Percentiles rank a stretch among this genome's conserved stretches.
phyloP scores from a whole-genome alignment of 2,329 filamentous ascomycete species.

The Cryoendolithus antarcticus region DNA sequence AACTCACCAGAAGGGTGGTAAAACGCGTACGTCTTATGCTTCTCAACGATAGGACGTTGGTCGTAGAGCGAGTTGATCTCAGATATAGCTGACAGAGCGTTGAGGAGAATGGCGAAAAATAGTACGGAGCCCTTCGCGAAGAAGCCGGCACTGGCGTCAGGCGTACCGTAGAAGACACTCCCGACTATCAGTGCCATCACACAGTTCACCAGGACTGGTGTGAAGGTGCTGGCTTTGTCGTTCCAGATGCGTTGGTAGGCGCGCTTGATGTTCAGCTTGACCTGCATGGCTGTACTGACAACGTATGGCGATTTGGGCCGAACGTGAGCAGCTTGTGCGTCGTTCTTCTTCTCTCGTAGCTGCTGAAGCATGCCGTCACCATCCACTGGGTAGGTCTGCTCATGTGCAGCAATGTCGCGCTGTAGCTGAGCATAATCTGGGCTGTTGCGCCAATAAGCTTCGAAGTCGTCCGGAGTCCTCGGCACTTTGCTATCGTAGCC shows the following conservation, averaged over 20 bases:
- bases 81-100: conserved; percentile 44
- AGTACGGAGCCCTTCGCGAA: conserved; percentile 43
- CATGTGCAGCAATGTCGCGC: conserved; percentile 39
- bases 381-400: conserved; percentile 34
- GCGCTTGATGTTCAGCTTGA: conserved; percentile 37
- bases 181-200: conserved; percentile 50
- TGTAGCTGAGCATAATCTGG: conserved; percentile 32
- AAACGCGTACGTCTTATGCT: conserved; percentile 32
- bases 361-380: conserved; percentile 29
- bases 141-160: conserved; percentile 40
- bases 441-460: conserved; percentile 36
- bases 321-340: conserved; percentile 40
- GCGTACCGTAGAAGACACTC: conserved; percentile 45
- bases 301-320: conserved; percentile 45
- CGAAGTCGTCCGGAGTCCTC: conserved; percentile 59
- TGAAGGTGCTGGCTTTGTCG: conserved; percentile 37
- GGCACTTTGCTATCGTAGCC: conserved; percentile 53
- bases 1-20: conserved; percentile 19
- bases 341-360: conserved; percentile 38
- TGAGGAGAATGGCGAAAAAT: conserved; percentile 50
- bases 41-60: conserved; percentile 36
- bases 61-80: conserved; percentile 55
- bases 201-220: conserved; percentile 36
- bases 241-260: conserved; percentile 43
- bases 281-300: conserved; percentile 44